Conservation (phyloP, 495 filamentous ascomycete genomes). For the Penicillium paxilli region DNA sequence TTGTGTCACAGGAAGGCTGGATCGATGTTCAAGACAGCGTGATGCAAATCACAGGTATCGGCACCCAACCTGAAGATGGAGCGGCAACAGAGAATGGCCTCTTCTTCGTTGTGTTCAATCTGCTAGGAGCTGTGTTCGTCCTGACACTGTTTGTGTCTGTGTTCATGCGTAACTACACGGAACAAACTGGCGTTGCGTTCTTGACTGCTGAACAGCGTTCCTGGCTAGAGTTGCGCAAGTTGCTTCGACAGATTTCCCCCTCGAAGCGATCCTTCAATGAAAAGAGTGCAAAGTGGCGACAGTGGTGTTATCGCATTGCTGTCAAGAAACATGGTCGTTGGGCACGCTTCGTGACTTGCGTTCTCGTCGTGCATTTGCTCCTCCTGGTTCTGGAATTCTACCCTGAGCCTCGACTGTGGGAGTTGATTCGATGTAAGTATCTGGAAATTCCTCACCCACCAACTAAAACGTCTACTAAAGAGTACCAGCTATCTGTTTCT, state of each 20-base stretch:
- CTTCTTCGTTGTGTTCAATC: conserved; percentile 96
- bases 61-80: conserved; percentile 65
- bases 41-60: conserved; percentile 77
- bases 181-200: conserved; percentile 97
- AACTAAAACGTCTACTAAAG: background rate
- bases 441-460: background rate
- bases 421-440: conserved; percentile 54
- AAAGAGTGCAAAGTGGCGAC: conserved; percentile 71
- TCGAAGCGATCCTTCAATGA: conserved; percentile 82
- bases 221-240: conserved; percentile 93
- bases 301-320: conserved; percentile 92
- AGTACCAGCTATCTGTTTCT: conserved; percentile 65
- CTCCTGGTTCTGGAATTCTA: conserved; percentile 86
- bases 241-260: conserved; percentile 88
- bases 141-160: conserved; percentile 98
- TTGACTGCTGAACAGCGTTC: conserved; percentile 95
- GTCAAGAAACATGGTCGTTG: conserved; percentile 93
- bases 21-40: conserved; percentile 83
- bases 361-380: conserved; percentile 80
- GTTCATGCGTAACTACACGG: conserved; percentile 99
- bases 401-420: conserved; percentile 66
- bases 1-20: conserved; percentile 99
- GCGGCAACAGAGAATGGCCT: conserved; percentile 80
- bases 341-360: conserved; percentile 75
- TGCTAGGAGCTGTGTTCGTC: conserved; percentile 95